phyloP scores from a whole-genome alignment of 176 grass and related monocot species.

The Triticum urartu region DNA sequence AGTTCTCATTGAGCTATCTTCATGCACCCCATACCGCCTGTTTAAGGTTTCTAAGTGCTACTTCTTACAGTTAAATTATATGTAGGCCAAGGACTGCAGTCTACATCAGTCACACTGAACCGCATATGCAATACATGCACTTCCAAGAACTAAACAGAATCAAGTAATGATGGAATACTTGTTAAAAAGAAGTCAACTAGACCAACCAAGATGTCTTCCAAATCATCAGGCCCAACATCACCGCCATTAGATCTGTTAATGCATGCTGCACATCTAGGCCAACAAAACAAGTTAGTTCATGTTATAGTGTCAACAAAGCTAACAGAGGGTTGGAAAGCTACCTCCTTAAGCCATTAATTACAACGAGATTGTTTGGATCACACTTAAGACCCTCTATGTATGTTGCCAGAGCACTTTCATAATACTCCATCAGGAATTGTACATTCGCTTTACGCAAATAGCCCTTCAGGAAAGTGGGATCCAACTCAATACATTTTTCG shows the following conservation, averaged over 20 bases:
- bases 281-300: background rate
- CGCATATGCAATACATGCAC: background rate
- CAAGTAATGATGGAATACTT: background rate
- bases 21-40: background rate
- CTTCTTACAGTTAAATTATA: background rate
- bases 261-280: slow-evolving; percentile 37
- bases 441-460: slow-evolving; percentile 49
- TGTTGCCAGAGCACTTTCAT: slow-evolving; percentile 46
- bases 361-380: slow-evolving; percentile 56
- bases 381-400: slow-evolving; percentile 60
- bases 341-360: slow-evolving; percentile 56
- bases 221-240: slow-evolving; percentile 14
- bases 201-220: slow-evolving; percentile 34
- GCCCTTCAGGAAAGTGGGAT: slow-evolving; percentile 59
- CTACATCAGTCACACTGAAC: background rate
- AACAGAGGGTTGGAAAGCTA: slow-evolving; percentile 20
- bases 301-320: slow-evolving; percentile 6
- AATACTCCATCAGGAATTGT: slow-evolving; percentile 45
- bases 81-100: background rate
- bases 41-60: background rate
- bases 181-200: background rate
- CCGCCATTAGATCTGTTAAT: slow-evolving; percentile 33
- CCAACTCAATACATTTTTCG: slow-evolving; percentile 53
- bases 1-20: background rate
- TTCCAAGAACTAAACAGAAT: background rate